phyloP scores from a whole-genome alignment of 140 eudicot genomes.

The Anethum foeniculum region DNA sequence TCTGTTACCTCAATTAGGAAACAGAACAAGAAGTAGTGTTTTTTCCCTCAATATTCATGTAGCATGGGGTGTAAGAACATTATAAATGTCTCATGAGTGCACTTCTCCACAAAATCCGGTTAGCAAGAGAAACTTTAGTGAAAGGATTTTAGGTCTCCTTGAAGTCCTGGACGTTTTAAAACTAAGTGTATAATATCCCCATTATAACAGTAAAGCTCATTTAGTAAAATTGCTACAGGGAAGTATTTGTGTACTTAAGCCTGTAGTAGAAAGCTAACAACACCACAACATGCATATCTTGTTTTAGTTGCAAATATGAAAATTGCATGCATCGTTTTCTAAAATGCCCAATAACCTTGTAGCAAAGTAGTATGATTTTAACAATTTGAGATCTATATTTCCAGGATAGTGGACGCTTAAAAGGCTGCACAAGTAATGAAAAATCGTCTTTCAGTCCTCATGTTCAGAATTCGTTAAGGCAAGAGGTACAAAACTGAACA shows the following conservation, averaged over 20 bases:
- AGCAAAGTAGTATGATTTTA: neutral
- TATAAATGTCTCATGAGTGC: neutral
- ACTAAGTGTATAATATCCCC: neutral
- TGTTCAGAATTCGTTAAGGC: conserved; percentile 60
- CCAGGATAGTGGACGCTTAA: conserved; percentile 34
- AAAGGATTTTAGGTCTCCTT: neutral
- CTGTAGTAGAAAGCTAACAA: neutral
- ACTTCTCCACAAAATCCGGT: neutral
- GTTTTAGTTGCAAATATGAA: neutral
- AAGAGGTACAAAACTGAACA: conserved; percentile 39
- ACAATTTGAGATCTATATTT: neutral
- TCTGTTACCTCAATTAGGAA: neutral
- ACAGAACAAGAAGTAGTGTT: neutral
- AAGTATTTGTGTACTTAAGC: neutral
- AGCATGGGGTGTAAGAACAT: neutral
- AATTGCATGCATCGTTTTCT: neutral
- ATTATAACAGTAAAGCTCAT: neutral
- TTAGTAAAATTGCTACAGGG: neutral
- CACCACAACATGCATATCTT: neutral
- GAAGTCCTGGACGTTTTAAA: neutral
- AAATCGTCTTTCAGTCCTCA: conserved; percentile 39
- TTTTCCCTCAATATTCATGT: neutral
- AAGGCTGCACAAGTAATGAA: conserved; percentile 27
- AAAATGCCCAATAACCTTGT: neutral
- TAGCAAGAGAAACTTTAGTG: neutral